phyloP scores from a whole-genome alignment of 768 basidiomycete species.

The Russula vinacea region DNA sequence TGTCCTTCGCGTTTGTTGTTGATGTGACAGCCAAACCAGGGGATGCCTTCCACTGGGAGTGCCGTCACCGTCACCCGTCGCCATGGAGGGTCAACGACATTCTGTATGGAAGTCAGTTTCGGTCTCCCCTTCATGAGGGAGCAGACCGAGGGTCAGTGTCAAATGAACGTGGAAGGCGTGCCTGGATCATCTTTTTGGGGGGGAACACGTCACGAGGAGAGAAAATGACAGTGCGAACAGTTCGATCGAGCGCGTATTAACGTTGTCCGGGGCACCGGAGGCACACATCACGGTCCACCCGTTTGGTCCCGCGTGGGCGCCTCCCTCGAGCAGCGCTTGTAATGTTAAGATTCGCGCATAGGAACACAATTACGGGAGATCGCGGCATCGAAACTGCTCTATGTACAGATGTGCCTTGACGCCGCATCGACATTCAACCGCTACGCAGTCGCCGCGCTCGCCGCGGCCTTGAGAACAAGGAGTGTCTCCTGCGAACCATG shows the following conservation, averaged over 20 bases:
- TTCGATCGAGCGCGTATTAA: conserved; percentile 22
- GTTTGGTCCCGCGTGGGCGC: conserved; percentile 12
- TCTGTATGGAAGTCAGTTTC: conserved; percentile 7
- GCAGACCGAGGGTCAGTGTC: conserved; percentile 6
- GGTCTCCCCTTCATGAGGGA: conserved; percentile 3
- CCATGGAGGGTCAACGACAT: background rate
- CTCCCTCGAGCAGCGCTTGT: conserved; percentile 25
- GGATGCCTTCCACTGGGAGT: background rate
- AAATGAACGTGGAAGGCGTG: conserved; percentile 23
- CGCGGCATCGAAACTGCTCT: conserved; percentile 15
- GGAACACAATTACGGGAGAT: conserved; percentile 25
- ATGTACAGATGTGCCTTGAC: conserved; percentile 15
- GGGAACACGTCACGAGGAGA: conserved; percentile 30
- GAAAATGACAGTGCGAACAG: conserved; percentile 16
- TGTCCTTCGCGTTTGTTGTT: conserved; percentile 12
- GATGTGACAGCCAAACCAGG: conserved; percentile 14
- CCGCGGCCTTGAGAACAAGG: conserved; percentile 49
- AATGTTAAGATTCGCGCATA: conserved; percentile 7
- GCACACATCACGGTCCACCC: background rate
- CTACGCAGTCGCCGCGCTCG: conserved; percentile 31
- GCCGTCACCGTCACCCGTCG: conserved; percentile 12
- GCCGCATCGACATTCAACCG: conserved; percentile 10
- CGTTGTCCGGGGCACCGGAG: conserved; percentile 21
- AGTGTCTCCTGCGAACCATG: conserved; percentile 52
- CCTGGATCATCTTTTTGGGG: conserved; percentile 29